These are phyloP conservation scores for Sporothrix protearum DNA, from an alignment of 2,329 filamentous ascomycete genomes.

Conservation along the genomic window DNA sequence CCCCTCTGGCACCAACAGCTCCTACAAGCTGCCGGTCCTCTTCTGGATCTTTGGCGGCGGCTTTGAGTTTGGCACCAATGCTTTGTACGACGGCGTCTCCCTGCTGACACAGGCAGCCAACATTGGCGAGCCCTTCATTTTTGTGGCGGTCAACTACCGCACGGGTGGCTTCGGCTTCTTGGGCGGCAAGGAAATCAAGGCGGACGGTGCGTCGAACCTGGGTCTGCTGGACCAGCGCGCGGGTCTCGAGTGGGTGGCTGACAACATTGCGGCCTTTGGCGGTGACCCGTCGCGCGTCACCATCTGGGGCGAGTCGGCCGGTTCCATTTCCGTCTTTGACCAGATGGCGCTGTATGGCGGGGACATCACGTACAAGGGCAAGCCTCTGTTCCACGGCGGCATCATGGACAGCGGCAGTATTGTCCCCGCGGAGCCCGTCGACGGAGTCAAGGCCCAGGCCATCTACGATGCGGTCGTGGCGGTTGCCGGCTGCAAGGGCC, in stretches of 20 bases:
- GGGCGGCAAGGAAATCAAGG: constrained; percentile 62
- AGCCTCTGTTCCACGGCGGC: constrained; percentile 67
- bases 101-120: constrained; percentile 46
- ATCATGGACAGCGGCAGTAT: constrained; percentile 74
- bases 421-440: constrained; percentile 60
- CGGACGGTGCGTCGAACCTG: constrained; percentile 65
- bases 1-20: constrained; percentile 52
- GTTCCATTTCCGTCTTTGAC: constrained; percentile 69
- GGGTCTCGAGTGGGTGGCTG: constrained; percentile 70
- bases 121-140: constrained; percentile 63
- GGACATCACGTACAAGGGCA: constrained; percentile 69
- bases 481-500: constrained; percentile 57
- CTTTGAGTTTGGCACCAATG: constrained; percentile 52
- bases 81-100: constrained; percentile 51
- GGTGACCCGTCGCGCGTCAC: constrained; percentile 76
- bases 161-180: constrained; percentile 72
- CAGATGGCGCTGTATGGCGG: constrained; percentile 71
- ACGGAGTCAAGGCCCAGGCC: constrained; percentile 61
- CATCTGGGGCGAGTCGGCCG: constrained; percentile 72
- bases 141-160: constrained; percentile 75
- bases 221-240: constrained; percentile 70
- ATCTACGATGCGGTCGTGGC: constrained; percentile 61
- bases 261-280: constrained; percentile 73
- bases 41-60: constrained; percentile 71
- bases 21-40: constrained; percentile 60